Base-by-base conservation (phyloP, 371 early-diverging fungal species). In the Vairimorpha necatrix region DNA sequence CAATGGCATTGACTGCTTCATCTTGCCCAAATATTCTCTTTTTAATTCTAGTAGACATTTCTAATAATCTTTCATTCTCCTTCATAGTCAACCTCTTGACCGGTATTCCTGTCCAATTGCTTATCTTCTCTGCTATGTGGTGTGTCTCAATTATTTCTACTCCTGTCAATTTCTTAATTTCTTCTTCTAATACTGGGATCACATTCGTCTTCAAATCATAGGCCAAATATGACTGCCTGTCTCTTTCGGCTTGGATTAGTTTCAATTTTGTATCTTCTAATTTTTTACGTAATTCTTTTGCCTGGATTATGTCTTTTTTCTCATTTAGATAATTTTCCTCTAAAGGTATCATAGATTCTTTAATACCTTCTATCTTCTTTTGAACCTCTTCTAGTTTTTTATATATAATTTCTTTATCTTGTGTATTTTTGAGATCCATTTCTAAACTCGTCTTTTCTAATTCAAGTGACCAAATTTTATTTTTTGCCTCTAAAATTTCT, bases 41-140 rank as follows among this genome's bases (percentile, higher is more conserved):
- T 7, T 82, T 79, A 18, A 94, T 79, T 20, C 87, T 88, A 2
- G 81, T 74, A 47, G 91, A 90, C 91, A 94, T 91, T 20, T 89
- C 82, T 70, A 93, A 73, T 36, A 94, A 84, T 78, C 90, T 89
- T 50, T 91, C 90, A 69, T 88, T 88, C 78, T 95, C 94, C 22
- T 90, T 90, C 54, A 87, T 86, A 77, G 91, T 84, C 74, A 92
- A 88, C 36, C 88, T 81, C 68, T 88, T 87, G 0, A 92, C 91
- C 14, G 93, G 93, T 67, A 94, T 93, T 38, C 92, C 92, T 1
- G 93, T 93, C 86, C 89, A 88, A 26, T 89, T 87, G 2, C 90
- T 87, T 4, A 94, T 90, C 1, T 93, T 90, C 50, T 89, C 87
- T 0, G 93, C 93, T 80, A 93, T 90, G 77, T 91, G 89, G 69